phyloP scores from a whole-genome alignment of 495 filamentous ascomycete species.

The Xylaria curta region DNA sequence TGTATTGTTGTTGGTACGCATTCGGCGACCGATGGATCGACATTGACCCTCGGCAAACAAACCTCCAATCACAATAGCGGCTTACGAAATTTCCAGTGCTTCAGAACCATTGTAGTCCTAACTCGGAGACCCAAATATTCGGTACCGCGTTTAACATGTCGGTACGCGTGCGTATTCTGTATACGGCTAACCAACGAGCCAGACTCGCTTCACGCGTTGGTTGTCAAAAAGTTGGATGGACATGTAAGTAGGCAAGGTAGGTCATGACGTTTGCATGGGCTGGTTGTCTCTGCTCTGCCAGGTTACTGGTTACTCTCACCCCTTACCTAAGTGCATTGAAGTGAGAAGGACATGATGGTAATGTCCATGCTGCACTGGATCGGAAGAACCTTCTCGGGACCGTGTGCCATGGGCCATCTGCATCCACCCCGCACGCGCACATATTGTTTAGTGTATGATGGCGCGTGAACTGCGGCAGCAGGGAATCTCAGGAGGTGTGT shows the following conservation, averaged over 20 bases:
- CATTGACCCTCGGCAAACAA: slow-evolving; percentile 2
- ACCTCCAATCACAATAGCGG: slow-evolving; percentile 7
- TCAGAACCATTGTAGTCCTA: background rate
- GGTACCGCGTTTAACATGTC: slow-evolving; percentile 3
- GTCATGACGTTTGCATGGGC: background rate
- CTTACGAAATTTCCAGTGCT: background rate
- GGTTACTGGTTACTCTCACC: background rate
- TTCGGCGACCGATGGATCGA: slow-evolving; percentile 17
- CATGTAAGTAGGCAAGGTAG: too few species aligned
- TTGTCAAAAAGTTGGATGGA: background rate
- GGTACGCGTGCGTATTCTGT: background rate
- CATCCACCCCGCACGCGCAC: slow-evolving; percentile 27
- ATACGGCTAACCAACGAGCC: background rate
- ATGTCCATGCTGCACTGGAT: background rate
- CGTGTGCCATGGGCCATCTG: slow-evolving; percentile 9
- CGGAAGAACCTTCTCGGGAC: slow-evolving; percentile 13
- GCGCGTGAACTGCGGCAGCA: slow-evolving; percentile 27
- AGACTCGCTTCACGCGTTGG: background rate
- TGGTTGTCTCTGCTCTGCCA: background rate
- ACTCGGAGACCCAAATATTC: slow-evolving; percentile 3
- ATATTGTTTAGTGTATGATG: slow-evolving; percentile 19
- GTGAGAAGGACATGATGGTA: background rate
- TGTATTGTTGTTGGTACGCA: slow-evolving; percentile 7
- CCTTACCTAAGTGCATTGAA: background rate
- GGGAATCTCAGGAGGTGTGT: slow-evolving; percentile 17